Percentiles rank a stretch among this genome's conserved stretches.
Conservation (phyloP, 176 grass and related monocot genomes). For the Rhipidocladum racemiflorum region DNA sequence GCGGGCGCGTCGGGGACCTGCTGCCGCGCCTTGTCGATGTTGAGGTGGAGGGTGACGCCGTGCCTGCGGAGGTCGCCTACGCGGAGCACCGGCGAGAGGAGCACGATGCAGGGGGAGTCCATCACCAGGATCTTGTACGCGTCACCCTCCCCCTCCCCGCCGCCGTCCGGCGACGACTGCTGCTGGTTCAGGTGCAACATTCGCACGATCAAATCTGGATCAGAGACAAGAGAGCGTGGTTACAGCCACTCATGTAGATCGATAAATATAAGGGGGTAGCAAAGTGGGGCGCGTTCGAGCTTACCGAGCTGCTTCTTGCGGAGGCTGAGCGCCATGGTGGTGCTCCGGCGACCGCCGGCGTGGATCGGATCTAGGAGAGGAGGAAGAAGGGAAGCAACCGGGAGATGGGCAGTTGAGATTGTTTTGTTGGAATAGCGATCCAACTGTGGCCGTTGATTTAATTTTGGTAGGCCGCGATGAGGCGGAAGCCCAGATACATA, state of each 20-base stretch:
- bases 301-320: constrained; percentile 71
- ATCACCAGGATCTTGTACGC: constrained; percentile 98
- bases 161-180: constrained; percentile 9
- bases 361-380: constrained; percentile 30
- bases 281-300: not conserved
- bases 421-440: constrained; percentile 1
- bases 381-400: not conserved
- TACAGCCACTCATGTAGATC: not conserved
- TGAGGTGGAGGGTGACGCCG: constrained; percentile 77
- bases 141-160: constrained; percentile 44
- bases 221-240: not conserved
- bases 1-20: constrained; percentile 71
- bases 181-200: constrained; percentile 51
- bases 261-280: not conserved
- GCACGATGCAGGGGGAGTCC: constrained; percentile 60
- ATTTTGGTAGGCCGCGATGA: not conserved
- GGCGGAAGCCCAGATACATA: not conserved
- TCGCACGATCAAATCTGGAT: constrained; percentile 54
- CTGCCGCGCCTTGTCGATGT: constrained; percentile 73
- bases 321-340: constrained; percentile 63
- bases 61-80: constrained; percentile 77
- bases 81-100: constrained; percentile 77
- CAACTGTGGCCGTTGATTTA: not conserved
- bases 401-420: constrained; percentile 4
- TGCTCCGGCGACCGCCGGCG: constrained; percentile 6